phyloP scores from a whole-genome alignment of 805 yeast species.

The Candida montana region DNA sequence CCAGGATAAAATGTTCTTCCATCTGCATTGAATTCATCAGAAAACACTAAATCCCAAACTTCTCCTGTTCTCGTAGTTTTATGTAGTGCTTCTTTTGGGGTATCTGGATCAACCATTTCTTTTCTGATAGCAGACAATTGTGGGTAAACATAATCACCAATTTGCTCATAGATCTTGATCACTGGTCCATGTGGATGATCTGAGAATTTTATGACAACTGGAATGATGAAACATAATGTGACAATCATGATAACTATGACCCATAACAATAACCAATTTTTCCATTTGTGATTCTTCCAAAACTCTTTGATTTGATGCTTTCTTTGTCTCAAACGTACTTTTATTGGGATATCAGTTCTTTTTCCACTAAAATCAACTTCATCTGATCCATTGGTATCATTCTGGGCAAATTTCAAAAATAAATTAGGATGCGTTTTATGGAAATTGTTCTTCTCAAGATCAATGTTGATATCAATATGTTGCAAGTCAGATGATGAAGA shows the following conservation, averaged over 20 bases:
- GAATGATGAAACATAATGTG: slow-evolving; percentile 5
- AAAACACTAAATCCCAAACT: slow-evolving; percentile 71
- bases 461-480: neutral
- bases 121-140: slow-evolving; percentile 47
- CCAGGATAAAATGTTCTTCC: slow-evolving; percentile 89
- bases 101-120: slow-evolving; percentile 53
- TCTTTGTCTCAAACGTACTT: neutral
- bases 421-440: neutral
- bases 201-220: neutral
- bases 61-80: slow-evolving; percentile 56
- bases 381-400: neutral
- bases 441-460: neutral
- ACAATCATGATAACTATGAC: neutral
- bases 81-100: slow-evolving; percentile 45
- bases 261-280: slow-evolving; percentile 5
- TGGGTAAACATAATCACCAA: slow-evolving; percentile 34
- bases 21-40: slow-evolving; percentile 86
- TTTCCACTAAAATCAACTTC: neutral
- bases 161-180: slow-evolving; percentile 1
- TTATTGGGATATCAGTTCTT: slow-evolving; percentile 5
- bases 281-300: slow-evolving; percentile 5
- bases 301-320: neutral
- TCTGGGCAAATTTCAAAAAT: neutral
- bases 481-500: neutral
- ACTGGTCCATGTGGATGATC: neutral